Conservation (phyloP, 2,329 filamentous ascomycete genomes). For the Diaporthe velutina region DNA sequence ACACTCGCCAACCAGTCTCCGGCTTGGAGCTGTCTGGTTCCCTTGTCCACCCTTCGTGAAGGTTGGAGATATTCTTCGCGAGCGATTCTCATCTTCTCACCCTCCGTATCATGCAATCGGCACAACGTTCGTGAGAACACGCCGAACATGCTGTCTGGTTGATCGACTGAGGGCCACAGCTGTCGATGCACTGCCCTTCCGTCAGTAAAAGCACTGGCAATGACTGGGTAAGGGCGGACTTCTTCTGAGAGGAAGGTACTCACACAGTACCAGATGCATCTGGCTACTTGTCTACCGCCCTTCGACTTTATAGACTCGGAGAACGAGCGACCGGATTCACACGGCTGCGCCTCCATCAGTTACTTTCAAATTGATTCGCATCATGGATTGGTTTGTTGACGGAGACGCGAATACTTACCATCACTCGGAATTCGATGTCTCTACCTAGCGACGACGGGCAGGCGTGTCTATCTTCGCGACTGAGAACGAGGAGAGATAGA, state of each 20-base stretch:
- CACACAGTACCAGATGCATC: constrained; percentile 4
- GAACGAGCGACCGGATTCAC: no score
- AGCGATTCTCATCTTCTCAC: neutral
- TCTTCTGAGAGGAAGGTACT: neutral
- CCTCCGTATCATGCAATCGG: neutral
- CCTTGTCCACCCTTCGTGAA: no score
- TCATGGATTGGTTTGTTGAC: no score
- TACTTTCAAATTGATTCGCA: neutral
- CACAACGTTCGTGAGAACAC: neutral
- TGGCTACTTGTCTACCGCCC: neutral
- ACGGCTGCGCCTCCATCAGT: neutral
- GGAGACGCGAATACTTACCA: no score
- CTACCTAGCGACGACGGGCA: no score
- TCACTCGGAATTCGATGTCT: no score
- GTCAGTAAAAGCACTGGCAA: neutral
- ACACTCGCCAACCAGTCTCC: no score
- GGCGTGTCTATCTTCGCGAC: no score
- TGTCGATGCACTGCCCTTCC: neutral
- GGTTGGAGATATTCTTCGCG: no score
- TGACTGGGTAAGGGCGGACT: no score
- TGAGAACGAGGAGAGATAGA: no score
- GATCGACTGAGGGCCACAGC: neutral
- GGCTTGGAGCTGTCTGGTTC: no score
- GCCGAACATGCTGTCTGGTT: neutral
- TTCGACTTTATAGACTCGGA: neutral